These are phyloP conservation scores for Clarkia xantiana DNA, from an alignment of 345 rosid genomes.

Conservation along the genomic window DNA sequence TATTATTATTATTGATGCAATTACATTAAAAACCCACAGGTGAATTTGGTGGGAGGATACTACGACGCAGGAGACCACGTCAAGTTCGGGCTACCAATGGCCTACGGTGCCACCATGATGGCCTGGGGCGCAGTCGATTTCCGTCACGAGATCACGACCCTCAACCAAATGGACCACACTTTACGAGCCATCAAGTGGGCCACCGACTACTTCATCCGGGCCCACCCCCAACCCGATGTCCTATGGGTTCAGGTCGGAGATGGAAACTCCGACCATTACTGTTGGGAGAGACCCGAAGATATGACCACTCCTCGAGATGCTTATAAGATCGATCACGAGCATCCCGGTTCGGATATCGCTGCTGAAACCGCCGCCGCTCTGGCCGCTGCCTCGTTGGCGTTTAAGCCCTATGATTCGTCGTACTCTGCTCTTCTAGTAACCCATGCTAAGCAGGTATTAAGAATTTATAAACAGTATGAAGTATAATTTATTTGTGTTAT, in stretches of 20 bases:
- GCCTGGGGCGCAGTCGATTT: constrained; percentile 63
- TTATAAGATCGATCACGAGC: constrained; percentile 45
- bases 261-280: constrained; percentile 72
- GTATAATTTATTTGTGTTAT: too few relatives aligned
- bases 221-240: constrained; percentile 55
- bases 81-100: constrained; percentile 87
- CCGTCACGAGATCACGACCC: constrained; percentile 38
- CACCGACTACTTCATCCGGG: constrained; percentile 69
- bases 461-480: too few relatives aligned
- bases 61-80: constrained; percentile 92
- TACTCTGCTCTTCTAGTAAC: constrained; percentile 44
- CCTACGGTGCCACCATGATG: constrained; percentile 55
- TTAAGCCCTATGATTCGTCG: constrained; percentile 65
- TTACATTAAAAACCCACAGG: constrained; percentile 20
- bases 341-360: constrained; percentile 76
- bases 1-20: too few relatives aligned
- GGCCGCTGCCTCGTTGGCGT: constrained; percentile 70
- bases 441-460: constrained; percentile 81
- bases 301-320: constrained; percentile 80
- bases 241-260: constrained; percentile 87
- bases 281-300: constrained; percentile 85
- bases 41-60: constrained; percentile 76
- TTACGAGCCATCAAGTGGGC: constrained; percentile 66
- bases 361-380: constrained; percentile 79
- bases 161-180: constrained; percentile 43